These are phyloP conservation scores for Gelatoporia subvermispora DNA, from an alignment of 768 basidiomycete genomes.

Conservation along the genomic window DNA sequence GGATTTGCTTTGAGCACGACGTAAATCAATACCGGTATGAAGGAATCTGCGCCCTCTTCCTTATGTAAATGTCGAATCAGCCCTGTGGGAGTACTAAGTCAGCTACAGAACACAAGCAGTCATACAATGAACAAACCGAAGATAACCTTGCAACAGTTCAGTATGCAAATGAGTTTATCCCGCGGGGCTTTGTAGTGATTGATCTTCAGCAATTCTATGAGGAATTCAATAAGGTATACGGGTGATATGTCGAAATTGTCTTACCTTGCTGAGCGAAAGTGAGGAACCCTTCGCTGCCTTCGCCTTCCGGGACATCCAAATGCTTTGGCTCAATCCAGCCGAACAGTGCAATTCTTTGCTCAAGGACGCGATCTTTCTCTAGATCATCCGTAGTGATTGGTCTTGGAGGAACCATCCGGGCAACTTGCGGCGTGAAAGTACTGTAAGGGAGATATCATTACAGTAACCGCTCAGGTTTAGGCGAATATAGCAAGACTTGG, in stretches of 20 bases:
- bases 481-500: not conserved
- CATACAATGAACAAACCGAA: constrained; percentile 56
- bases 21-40: constrained; percentile 91
- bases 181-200: constrained; percentile 99
- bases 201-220: constrained; percentile 84
- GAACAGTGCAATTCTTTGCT: constrained; percentile 87
- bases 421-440: constrained; percentile 88
- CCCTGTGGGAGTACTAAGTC: constrained; percentile 40
- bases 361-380: constrained; percentile 88
- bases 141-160: constrained; percentile 99
- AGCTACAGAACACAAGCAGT: constrained; percentile 4
- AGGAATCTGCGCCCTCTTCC: constrained; percentile 90
- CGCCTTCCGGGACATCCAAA: constrained; percentile 81
- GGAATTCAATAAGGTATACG: not conserved
- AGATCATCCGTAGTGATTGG: constrained; percentile 91
- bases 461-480: constrained; percentile 1
- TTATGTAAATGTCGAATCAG: constrained; percentile 81
- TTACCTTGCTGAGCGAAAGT: constrained; percentile 86
- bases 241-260: not conserved
- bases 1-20: constrained; percentile 95
- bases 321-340: constrained; percentile 87
- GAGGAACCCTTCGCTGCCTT: constrained; percentile 75
- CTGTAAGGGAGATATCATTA: constrained; percentile 34
- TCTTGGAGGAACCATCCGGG: constrained; percentile 56
- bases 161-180: constrained; percentile 95